Base-by-base conservation (phyloP, 306 rosid genomes). In the Castanea mollissima region DNA sequence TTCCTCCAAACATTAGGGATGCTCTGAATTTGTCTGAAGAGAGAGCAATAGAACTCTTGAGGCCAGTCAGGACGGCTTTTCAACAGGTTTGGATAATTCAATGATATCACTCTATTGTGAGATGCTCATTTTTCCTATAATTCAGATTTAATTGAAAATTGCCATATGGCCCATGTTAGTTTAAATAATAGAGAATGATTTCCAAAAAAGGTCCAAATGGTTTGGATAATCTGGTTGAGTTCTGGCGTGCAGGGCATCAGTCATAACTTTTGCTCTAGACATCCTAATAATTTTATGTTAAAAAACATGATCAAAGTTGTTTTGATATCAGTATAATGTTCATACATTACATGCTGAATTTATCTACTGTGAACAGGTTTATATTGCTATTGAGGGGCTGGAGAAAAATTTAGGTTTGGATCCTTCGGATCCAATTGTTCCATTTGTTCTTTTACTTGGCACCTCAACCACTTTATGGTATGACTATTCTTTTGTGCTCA, bases 341-440 rank as follows among this genome's bases (percentile, higher is more conserved):
- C 56, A 49, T 21, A 35, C 76, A 58, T 55, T 38, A 49, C 32
- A 76, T 78, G 34, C 69, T 21, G 15, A 51, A 44, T 83, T 75
- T 65, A 69, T 80, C 74, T 83, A 34, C 41, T 76, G 34, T 82
- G 32, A 31, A 8, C 91, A 95, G 99, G 87, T 87, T 82, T 92
- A 81, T 78, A 59, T 69, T 68, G 81, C 89, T 34, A 59, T 92
- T 34, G 88, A 95, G 87, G 91, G 91, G 58, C 62, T 90, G 85
- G 99, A 92, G 89, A 89, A 84, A 84, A 83, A 62, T 86, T 85
- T 95, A 71, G 99, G 99, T 58, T 85, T 92, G 87, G 92, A 95
- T 81, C 99, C 98, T 59, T 89, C 87, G 77, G 99, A 95, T 87
- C 99, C 98, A n/a, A 54, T 95, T 46, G 80, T 95, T 85, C 93